Percentiles rank a stretch among this genome's conserved stretches.
Conservation (phyloP, 441 rosid species). For the Eutrema salsugineum region DNA sequence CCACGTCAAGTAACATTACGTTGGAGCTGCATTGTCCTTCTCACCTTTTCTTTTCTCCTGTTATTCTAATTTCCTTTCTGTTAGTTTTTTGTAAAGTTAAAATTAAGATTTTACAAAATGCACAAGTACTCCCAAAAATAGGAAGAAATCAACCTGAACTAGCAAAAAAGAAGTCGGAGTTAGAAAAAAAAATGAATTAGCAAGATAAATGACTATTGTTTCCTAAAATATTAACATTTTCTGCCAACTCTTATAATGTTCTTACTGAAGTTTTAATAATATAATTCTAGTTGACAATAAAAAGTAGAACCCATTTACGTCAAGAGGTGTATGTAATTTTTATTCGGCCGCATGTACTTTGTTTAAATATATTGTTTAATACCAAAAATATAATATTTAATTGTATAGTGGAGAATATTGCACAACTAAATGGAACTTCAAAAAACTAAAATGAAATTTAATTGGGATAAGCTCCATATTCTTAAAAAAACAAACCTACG, state of each 20-base stretch:
- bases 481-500: conserved; percentile 4
- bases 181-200: background rate
- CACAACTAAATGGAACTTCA: background rate
- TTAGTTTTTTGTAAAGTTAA: background rate
- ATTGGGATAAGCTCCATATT: conserved; percentile 3
- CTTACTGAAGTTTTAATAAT: too few relatives aligned
- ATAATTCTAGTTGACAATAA: too few relatives aligned
- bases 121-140: background rate
- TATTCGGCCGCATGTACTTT: background rate
- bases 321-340: background rate
- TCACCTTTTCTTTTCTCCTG: background rate
- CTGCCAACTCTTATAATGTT: too few relatives aligned
- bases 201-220: background rate
- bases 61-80: background rate
- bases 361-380: background rate
- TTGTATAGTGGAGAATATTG: conserved; percentile 18
- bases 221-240: too few relatives aligned
- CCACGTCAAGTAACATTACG: background rate
- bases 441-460: background rate
- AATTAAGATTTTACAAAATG: background rate
- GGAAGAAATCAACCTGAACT: background rate
- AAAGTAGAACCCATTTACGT: background rate
- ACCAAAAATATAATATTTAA: background rate
- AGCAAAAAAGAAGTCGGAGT: background rate
- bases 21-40: background rate